These are phyloP conservation scores for Mollisia scopiformis DNA, from an alignment of 2,329 filamentous ascomycete species.

Conservation along the genomic window DNA sequence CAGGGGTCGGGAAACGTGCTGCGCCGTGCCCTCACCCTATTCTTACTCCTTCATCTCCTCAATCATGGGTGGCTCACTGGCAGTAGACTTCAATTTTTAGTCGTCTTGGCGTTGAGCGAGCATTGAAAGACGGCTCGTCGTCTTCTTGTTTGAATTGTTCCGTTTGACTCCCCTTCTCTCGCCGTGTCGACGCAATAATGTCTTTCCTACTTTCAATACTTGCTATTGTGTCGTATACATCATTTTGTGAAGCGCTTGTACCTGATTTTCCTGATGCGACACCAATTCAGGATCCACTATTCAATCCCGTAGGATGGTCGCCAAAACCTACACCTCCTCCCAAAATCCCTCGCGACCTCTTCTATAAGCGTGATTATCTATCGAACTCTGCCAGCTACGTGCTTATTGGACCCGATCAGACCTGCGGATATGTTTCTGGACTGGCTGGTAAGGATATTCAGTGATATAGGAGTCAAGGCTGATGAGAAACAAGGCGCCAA, in stretches of 20 bases:
- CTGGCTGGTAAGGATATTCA: neutral
- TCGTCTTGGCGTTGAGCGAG: neutral
- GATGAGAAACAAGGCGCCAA: neutral
- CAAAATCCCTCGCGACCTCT: neutral
- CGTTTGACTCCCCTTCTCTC: neutral
- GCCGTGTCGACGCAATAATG: neutral
- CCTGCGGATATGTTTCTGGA: slow-evolving; percentile 4
- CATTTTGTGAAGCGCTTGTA: neutral
- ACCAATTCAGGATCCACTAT: neutral
- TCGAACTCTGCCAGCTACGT: slow-evolving; percentile 3
- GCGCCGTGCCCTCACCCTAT: slow-evolving; percentile 1
- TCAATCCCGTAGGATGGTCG: slow-evolving; percentile 1
- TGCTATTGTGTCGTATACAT: neutral
- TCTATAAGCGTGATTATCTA: neutral
- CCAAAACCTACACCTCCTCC: slow-evolving; percentile 3
- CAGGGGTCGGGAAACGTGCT: neutral
- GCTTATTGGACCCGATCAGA: slow-evolving; percentile 2
- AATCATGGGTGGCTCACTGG: neutral
- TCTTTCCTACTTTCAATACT: neutral
- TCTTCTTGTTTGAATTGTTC: neutral
- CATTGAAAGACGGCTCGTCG: neutral
- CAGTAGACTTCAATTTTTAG: neutral
- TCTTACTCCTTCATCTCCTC: slow-evolving; percentile 2
- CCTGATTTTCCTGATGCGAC: slow-evolving; percentile 4
- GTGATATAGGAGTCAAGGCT: neutral